Base-by-base conservation (phyloP, 345 rosid genomes). In the Aurinia saxatilis region DNA sequence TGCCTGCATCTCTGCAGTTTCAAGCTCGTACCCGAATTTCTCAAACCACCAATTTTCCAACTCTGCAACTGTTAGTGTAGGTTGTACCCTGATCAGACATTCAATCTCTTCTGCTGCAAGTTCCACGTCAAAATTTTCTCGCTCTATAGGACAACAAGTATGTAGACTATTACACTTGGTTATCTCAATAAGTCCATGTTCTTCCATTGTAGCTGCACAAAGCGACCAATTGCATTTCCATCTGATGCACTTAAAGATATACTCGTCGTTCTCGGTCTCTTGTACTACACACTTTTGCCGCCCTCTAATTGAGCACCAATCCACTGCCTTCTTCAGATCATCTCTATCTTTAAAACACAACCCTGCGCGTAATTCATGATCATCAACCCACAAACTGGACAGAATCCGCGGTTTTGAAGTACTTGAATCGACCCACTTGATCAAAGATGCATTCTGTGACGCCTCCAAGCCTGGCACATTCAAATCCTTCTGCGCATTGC, bases 191-290 rank as follows among this genome's bases (percentile, higher is more conserved):
- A 14, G 30, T 23, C 69, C 61, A 1, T 53, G 36, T 7, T 65
- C 7, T 65, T 44, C 53, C 13, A 14, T 53, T 53, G 29, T 44
- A 44, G 12, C 45, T 0, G 61, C 53, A 1, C 6, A 0, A 41
- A 64, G 23, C 0, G 44, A 64, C 61, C 69, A 65, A 0, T 53
- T 53, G 53, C 69, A 65, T 53, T 52, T 65, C 69, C 69, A 33
- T 44, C 46, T 53, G 3, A 65, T 3, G 29, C 54, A 65, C 36
- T 65, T 18, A 44, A 34, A 33, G 2, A 0, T 4, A 14, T 0
- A 65, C 18, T 1, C 1, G 1, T 23, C 61, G 14, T 44, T 44
- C 27, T 3, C 1, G 2, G 44, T 14, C 53, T 64, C 52, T 10
- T 1, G 4, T 44, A 44, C 44, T 0, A 23, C 37, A 44, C 37